Conservation (phyloP, 352 stramenopile species). For the Phytopythium cucurbitacearum region DNA sequence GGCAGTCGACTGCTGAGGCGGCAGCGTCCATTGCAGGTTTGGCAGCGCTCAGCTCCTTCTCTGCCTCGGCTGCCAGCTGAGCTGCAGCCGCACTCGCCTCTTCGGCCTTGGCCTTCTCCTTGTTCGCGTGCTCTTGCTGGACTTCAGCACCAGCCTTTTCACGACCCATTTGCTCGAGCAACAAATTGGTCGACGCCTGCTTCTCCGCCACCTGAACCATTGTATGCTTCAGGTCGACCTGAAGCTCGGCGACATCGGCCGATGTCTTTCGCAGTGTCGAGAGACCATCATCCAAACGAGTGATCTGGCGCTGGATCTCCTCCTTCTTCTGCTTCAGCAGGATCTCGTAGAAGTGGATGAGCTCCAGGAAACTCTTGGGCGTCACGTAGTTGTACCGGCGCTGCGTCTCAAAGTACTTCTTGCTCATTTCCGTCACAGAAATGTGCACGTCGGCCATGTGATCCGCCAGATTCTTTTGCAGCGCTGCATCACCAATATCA, state of each 20-base stretch:
- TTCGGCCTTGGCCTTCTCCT: slow-evolving; percentile 92
- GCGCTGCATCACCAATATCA: slow-evolving; percentile 69
- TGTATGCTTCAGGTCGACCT: slow-evolving; percentile 94
- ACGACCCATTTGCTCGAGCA: slow-evolving; percentile 93
- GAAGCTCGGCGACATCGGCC: slow-evolving; percentile 94
- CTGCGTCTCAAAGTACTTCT: slow-evolving; percentile 94
- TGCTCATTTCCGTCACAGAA: slow-evolving; percentile 94
- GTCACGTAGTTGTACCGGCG: slow-evolving; percentile 98
- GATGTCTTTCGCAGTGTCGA: slow-evolving; percentile 95
- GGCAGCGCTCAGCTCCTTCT: slow-evolving; percentile 93
- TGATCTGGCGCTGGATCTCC: slow-evolving; percentile 94
- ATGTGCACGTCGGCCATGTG: slow-evolving; percentile 98
- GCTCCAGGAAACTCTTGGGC: slow-evolving; percentile 97
- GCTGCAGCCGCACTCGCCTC: slow-evolving; percentile 89
- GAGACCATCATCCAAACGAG: slow-evolving; percentile 95
- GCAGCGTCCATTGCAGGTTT: slow-evolving; percentile 97
- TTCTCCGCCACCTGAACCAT: slow-evolving; percentile 96
- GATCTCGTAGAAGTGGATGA: slow-evolving; percentile 98
- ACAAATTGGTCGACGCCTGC: slow-evolving; percentile 90
- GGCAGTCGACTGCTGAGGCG: slow-evolving; percentile 92
- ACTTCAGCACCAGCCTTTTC: slow-evolving; percentile 93
- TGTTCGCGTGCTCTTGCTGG: slow-evolving; percentile 93
- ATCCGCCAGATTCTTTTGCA: slow-evolving; percentile 91
- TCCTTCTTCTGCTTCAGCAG: slow-evolving; percentile 93
- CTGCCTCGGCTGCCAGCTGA: slow-evolving; percentile 91